Evolutionary conservation across 1,139 yeast species (phyloP).

Genomic region (Debaryomyces subglobosus): DNA sequence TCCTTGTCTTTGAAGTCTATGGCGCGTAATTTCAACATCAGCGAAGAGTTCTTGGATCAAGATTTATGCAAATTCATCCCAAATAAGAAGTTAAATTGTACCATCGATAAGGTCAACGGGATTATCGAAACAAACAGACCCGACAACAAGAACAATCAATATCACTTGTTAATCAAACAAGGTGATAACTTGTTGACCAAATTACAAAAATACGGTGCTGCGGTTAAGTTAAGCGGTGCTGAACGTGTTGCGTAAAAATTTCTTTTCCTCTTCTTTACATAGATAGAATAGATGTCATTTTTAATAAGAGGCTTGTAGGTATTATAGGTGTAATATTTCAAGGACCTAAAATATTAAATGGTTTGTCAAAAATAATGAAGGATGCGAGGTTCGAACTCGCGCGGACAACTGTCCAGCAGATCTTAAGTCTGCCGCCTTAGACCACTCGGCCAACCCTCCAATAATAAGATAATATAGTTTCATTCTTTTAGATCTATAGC

Average conservation of each 20-base stretch:
- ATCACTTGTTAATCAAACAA: constrained; percentile 83
- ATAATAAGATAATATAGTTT: background rate
- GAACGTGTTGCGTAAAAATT: constrained; percentile 53
- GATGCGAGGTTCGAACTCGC: constrained; percentile 86
- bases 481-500: background rate
- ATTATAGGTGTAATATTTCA: background rate
- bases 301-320: background rate
- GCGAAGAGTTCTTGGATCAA: constrained; percentile 75
- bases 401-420: constrained; percentile 61
- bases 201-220: constrained; percentile 95
- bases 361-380: constrained; percentile 54
- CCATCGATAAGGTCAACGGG: constrained; percentile 94
- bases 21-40: constrained; percentile 92
- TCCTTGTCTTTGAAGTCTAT: constrained; percentile 85
- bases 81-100: constrained; percentile 90
- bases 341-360: background rate
- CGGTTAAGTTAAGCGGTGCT: constrained; percentile 92
- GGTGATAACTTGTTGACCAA: constrained; percentile 93
- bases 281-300: background rate
- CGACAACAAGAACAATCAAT: constrained; percentile 93
- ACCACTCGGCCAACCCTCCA: too few species aligned
- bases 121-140: constrained; percentile 95
- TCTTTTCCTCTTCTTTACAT: background rate
- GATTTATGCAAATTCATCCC: constrained; percentile 93
- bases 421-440: constrained; percentile 54